A percentile compares a stretch with the other conserved stretches of the same genome.
Conservation (phyloP, 371 early-diverging fungal species). For the Mortierella sp. region DNA sequence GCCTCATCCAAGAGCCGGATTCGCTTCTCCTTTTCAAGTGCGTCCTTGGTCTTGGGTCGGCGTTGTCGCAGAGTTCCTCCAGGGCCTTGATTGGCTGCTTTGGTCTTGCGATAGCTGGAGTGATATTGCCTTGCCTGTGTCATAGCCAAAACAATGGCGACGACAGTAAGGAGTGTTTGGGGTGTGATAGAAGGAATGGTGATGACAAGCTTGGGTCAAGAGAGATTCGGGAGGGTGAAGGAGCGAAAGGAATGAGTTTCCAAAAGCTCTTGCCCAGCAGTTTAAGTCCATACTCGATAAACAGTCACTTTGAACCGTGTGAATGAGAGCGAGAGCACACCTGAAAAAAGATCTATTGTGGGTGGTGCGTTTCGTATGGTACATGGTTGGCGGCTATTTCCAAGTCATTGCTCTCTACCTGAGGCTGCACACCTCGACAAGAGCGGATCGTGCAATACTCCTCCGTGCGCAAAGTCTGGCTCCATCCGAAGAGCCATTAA, state of each 20-base stretch:
- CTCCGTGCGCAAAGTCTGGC: neutral
- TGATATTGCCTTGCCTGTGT: slow-evolving; percentile 42
- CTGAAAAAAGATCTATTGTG: too few relatives aligned
- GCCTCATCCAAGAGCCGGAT: slow-evolving; percentile 62
- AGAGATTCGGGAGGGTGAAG: neutral
- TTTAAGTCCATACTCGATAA: too few relatives aligned
- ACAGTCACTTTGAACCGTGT: too few relatives aligned
- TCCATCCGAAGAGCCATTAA: slow-evolving; percentile 23
- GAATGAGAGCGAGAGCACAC: too few relatives aligned
- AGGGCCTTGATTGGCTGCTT: slow-evolving; percentile 5
- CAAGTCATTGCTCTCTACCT: too few relatives aligned
- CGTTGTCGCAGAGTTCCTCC: slow-evolving; percentile 20
- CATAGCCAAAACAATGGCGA: slow-evolving; percentile 46
- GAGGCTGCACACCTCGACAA: too few relatives aligned
- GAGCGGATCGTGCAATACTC: neutral
- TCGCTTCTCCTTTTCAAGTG: slow-evolving; percentile 58
- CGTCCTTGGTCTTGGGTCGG: slow-evolving; percentile 42
- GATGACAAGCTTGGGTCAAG: neutral
- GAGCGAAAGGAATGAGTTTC: neutral
- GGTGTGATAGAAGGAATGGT: slow-evolving; percentile 50
- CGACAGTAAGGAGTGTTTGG: slow-evolving; percentile 32
- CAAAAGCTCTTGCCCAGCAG: too few relatives aligned
- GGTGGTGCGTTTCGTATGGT: too few relatives aligned
- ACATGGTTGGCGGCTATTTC: too few relatives aligned
- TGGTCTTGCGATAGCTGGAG: slow-evolving; percentile 13